A percentile compares a stretch with the other conserved stretches of the same genome.
Evolutionary conservation across 2,329 filamentous ascomycete genomes (phyloP).

Genomic region (Beauveria rudraprayagi): DNA sequence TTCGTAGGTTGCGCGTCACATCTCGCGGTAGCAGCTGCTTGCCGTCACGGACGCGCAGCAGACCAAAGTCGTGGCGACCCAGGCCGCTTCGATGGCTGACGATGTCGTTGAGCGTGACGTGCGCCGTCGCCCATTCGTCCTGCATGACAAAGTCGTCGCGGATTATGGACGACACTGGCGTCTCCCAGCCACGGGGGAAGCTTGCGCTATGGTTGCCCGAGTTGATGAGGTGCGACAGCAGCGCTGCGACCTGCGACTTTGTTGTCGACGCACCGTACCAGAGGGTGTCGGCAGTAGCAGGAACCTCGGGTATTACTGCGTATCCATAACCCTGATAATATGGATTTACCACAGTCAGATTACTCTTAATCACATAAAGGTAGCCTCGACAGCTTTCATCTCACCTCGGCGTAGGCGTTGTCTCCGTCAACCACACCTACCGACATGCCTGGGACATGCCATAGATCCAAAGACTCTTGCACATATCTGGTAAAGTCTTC

Average conservation of each 20-base stretch:
- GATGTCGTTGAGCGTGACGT: slow-evolving; percentile 4
- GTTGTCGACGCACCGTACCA: slow-evolving; percentile 7
- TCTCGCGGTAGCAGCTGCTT: slow-evolving; percentile 23
- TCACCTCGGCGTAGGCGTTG: neutral
- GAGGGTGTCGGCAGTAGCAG: slow-evolving; percentile 7
- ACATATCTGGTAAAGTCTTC: neutral
- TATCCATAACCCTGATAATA: slow-evolving; percentile 7
- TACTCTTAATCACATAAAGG: too few species aligned
- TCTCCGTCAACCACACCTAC: neutral
- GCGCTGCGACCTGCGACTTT: slow-evolving; percentile 5
- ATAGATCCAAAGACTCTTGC: neutral
- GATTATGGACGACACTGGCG: slow-evolving; percentile 7
- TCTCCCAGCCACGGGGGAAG: slow-evolving; percentile 1
- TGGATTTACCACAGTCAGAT: too few species aligned
- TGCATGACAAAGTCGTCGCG: slow-evolving; percentile 10
- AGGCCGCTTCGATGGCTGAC: slow-evolving; percentile 5
- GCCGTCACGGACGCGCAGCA: neutral
- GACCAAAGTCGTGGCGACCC: neutral
- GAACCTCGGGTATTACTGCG: slow-evolving; percentile 4
- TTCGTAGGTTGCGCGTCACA: slow-evolving; percentile 34
- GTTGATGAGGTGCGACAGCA: slow-evolving; percentile 4
- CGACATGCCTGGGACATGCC: neutral
- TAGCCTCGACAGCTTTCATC: neutral
- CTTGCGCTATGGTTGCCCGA: slow-evolving; percentile 7
- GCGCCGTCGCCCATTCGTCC: slow-evolving; percentile 5